Evolutionary conservation across 768 basidiomycete genomes (phyloP), one percentile per base, ranked within the genome.

Genomic region (Tylopilus balloui): DNA sequence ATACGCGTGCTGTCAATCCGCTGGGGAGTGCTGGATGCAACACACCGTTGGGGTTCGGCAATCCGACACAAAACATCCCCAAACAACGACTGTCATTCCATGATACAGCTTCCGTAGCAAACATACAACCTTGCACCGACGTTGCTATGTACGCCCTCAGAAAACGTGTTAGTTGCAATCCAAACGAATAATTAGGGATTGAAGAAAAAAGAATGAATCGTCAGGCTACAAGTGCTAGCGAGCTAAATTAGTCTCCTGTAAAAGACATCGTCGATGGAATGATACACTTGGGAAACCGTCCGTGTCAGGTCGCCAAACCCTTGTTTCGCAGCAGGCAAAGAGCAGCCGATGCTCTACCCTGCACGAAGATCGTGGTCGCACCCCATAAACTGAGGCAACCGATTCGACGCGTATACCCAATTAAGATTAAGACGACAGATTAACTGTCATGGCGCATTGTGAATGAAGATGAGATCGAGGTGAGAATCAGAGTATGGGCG

Each of bases 21-120:
- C 60, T 68, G 66, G 66, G 65, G 62, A 46, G 34, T 34, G 34
- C 3, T 51, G 13, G 28, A 44, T 37, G 11, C 14, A 44, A 35
- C 55, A 54, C 52, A 49, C 21, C 45, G 45, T 68, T 68, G 66
- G 66, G 66, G 66, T 69, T 68, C 61, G 63, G 62, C 55, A 52
- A 32, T 36, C 17, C 25, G 4, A 13, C 11, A 14, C 38, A 47
- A 66, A 64, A 67, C 23, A 67, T 10, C 6, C n/a, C 23, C 50
- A 66, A 65, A 65, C 13, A 60, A 27, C 13, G 3, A n/a, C n/a
- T n/a, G n/a, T n/a, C n/a, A n/a, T n/a, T n/a, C n/a, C 39, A 45
- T 60, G 31, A 54, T 64, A 61, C 63, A 65, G 24, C 36, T 42
- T 51, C 56, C 51, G 44, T 54, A 48, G 27, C 34, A 55, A 46